Evolutionary conservation across 1,139 yeast genomes (phyloP).

Genomic region (Debaryomyces udenii): DNA sequence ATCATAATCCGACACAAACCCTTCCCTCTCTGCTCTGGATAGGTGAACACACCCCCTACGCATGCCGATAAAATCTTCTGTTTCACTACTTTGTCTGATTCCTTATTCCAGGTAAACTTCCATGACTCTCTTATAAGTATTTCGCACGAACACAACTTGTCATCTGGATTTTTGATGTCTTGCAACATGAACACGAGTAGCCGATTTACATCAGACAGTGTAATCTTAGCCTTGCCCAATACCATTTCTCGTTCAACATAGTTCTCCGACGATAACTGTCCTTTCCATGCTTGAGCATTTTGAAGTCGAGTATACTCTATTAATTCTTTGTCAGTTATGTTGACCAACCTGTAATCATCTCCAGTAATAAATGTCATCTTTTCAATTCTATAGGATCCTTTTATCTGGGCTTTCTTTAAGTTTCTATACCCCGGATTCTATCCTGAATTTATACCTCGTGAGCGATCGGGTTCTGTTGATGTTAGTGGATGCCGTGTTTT

Average conservation of each 20-base stretch:
- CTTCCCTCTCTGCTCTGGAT: conserved; percentile 56
- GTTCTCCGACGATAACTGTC: conserved; percentile 45
- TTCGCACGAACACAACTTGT: conserved; percentile 40
- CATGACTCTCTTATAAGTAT: conserved; percentile 37
- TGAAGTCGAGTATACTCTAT: conserved; percentile 51
- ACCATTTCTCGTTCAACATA: conserved; percentile 54
- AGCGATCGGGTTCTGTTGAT: conserved; percentile 5
- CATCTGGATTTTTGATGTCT: conserved; percentile 21
- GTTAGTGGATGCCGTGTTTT: conserved; percentile 5
- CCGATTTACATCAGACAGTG: conserved; percentile 22
- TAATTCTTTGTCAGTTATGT: conserved; percentile 38
- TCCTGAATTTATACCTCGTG: conserved; percentile 1
- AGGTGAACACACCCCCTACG: conserved; percentile 69
- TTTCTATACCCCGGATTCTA: neutral
- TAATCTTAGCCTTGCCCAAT: conserved; percentile 42
- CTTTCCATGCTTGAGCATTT: conserved; percentile 59
- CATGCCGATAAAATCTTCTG: conserved; percentile 48
- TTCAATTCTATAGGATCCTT: neutral
- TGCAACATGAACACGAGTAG: conserved; percentile 35
- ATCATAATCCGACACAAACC: conserved; percentile 70
- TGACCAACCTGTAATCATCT: conserved; percentile 18
- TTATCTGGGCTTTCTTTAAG: neutral
- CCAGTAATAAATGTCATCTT: conserved; percentile 4
- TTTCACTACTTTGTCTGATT: conserved; percentile 22
- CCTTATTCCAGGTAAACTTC: conserved; percentile 23